A percentile compares a stretch with the other conserved stretches of the same genome.
These are phyloP conservation scores for Globisporangium okanoganense DNA, from an alignment of 352 stramenopile species.

Conservation along the genomic window DNA sequence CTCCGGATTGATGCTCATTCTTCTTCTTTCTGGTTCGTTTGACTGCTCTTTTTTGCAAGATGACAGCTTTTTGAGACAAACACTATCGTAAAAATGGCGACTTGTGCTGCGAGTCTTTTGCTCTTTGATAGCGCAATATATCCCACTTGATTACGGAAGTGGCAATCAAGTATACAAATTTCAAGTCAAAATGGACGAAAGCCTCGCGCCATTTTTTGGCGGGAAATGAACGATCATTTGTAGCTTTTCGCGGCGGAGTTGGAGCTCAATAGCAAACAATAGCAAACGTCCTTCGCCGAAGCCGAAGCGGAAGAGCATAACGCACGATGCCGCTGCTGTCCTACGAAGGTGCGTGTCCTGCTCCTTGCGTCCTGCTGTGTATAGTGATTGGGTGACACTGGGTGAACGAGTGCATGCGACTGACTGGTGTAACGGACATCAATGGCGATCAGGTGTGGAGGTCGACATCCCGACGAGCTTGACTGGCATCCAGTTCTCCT, in stretches of 20 bases:
- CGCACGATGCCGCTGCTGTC: constrained; percentile 60
- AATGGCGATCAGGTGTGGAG: constrained; percentile 40
- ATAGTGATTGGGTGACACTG: too few species aligned
- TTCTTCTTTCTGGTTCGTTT: not conserved
- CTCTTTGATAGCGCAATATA: not conserved
- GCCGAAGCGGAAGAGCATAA: not conserved
- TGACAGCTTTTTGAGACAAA: too few species aligned
- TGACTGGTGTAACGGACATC: not conserved
- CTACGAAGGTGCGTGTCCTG: constrained; percentile 47
- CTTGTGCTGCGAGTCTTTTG: not conserved
- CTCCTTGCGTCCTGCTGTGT: not conserved
- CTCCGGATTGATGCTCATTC: constrained; percentile 78
- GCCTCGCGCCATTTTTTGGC: not conserved
- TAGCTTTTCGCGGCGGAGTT: not conserved
- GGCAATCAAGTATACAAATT: not conserved
- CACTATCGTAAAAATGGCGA: not conserved
- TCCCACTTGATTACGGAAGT: not conserved
- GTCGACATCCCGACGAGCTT: constrained; percentile 64
- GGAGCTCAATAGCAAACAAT: too few species aligned
- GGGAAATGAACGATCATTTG: not conserved
- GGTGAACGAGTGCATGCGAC: not conserved
- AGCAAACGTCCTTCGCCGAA: not conserved
- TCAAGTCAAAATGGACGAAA: not conserved
- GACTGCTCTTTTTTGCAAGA: not conserved
- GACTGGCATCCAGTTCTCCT: constrained; percentile 62